phyloP scores from a whole-genome alignment of 345 rosid species.

The Lumnitzera littorea region DNA sequence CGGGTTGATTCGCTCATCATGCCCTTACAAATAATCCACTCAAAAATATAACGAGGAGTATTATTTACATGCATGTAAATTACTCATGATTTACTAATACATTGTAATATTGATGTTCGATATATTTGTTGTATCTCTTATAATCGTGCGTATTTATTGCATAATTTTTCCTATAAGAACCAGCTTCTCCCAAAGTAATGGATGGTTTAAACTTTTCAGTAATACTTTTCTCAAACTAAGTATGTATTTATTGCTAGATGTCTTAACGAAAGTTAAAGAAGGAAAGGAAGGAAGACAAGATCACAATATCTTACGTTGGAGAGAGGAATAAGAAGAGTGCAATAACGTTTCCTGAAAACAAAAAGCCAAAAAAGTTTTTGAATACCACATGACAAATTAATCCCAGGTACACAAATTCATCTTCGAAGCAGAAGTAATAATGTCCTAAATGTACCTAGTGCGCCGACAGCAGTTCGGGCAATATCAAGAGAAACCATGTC shows the following conservation, averaged over 20 bases:
- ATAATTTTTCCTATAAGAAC: no score
- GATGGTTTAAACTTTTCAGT: no score
- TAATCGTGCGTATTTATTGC: no score
- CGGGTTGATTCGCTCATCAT: no score
- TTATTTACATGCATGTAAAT: no score
- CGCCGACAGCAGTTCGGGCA: conserved; percentile 50
- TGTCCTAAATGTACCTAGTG: conserved; percentile 30
- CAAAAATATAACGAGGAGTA: no score
- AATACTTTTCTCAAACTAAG: not conserved
- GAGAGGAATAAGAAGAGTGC: conserved; percentile 72
- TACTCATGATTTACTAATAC: no score
- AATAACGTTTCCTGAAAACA: conserved; percentile 63
- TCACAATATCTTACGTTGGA: conserved; percentile 52
- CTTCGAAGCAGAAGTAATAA: not conserved
- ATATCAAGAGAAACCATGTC: conserved; percentile 47
- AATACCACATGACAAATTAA: not conserved
- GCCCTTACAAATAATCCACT: no score
- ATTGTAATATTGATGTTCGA: no score
- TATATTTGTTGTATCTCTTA: no score
- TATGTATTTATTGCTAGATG: no score
- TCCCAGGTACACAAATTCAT: not conserved
- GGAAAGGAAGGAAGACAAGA: not conserved
- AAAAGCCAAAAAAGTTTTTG: not conserved
- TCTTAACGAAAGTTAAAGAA: not conserved
- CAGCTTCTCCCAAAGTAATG: no score